Percentiles rank a stretch among this genome's conserved stretches.
Evolutionary conservation across 2,329 filamentous ascomycete species (phyloP).

Genomic region (Clarireedia hainanense): DNA sequence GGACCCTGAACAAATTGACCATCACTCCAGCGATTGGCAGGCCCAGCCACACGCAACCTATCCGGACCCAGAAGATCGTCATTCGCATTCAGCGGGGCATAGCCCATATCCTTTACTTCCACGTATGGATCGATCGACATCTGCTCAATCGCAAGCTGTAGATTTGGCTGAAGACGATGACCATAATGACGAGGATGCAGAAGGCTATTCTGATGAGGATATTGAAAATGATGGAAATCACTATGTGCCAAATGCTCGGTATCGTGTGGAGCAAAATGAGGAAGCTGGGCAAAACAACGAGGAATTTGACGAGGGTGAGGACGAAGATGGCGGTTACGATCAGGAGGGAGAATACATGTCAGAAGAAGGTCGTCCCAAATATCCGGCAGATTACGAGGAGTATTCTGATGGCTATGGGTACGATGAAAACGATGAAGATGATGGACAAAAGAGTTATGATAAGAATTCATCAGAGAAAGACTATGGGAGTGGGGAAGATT

Average conservation of each 20-base stretch:
- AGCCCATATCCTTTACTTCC: constrained; percentile 3
- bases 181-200: constrained; percentile 10
- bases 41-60: constrained; percentile 12
- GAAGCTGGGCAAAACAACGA: not conserved
- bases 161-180: constrained; percentile 23
- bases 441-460: not conserved
- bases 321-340: not conserved
- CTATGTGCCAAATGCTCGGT: constrained; percentile 4
- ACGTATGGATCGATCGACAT: constrained; percentile 20
- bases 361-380: too few relatives aligned
- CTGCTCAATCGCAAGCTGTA: constrained; percentile 18
- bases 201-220: constrained; percentile 7
- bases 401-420: not conserved
- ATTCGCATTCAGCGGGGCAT: not conserved
- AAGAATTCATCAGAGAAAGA: not conserved
- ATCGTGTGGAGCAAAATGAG: not conserved
- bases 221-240: constrained; percentile 20
- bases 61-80: constrained; percentile 12
- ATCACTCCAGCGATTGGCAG: not conserved
- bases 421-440: not conserved
- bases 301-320: not conserved
- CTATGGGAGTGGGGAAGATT: constrained; percentile 5
- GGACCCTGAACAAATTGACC: constrained; percentile 7
- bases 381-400: not conserved
- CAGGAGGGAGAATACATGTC: not conserved